A percentile compares a stretch with the other conserved stretches of the same genome.
Conservation (phyloP, 305 asterid genomes). For the Fraxinus floribunda region DNA sequence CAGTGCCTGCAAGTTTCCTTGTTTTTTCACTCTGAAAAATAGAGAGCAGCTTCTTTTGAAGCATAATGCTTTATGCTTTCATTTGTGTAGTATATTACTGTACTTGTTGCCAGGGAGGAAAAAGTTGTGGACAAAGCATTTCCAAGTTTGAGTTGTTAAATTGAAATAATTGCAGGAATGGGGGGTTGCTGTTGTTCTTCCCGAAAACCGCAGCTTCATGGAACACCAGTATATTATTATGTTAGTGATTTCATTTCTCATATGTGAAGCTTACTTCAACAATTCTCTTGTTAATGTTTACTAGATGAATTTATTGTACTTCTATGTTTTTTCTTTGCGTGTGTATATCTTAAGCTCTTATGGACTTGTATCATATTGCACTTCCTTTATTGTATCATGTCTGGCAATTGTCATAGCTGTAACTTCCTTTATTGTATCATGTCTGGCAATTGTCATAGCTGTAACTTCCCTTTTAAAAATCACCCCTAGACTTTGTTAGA, state of each 20-base stretch:
- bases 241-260: conserved; percentile 43
- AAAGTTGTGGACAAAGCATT: conserved; percentile 9
- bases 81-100: conserved; percentile 25
- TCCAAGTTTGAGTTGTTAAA: background rate
- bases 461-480: background rate
- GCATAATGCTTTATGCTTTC: conserved; percentile 18
- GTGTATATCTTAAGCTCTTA: background rate
- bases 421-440: background rate
- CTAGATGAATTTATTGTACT: background rate
- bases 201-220: conserved; percentile 60
- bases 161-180: conserved; percentile 39
- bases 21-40: background rate
- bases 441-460: background rate
- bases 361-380: background rate
- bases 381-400: no score
- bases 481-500: background rate
- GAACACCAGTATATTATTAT: conserved; percentile 69
- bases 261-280: background rate
- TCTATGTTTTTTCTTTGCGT: background rate
- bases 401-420: no score
- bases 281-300: background rate
- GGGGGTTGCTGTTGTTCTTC: conserved; percentile 86
- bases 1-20: background rate
- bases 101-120: background rate
- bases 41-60: background rate